Evolutionary conservation across 2,329 filamentous ascomycete genomes (phyloP).

Genomic region (Elsinoe necatrix): DNA sequence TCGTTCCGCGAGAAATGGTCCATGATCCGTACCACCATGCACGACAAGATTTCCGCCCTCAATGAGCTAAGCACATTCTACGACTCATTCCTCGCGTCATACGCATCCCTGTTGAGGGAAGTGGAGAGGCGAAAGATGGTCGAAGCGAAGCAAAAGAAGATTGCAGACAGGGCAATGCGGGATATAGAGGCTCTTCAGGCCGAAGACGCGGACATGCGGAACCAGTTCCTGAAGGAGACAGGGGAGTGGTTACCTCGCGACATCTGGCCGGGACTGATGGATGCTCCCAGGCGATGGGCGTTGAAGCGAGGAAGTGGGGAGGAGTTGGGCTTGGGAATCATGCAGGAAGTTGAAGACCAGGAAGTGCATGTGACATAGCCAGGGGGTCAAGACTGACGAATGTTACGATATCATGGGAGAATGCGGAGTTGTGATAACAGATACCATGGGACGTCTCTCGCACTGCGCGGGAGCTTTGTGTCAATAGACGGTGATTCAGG

Average conservation of each 20-base stretch:
- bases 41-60: slow-evolving; percentile 64
- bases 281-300: slow-evolving; percentile 27
- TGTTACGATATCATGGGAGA: slow-evolving; percentile 6
- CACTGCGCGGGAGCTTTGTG: background rate
- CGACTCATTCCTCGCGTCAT: slow-evolving; percentile 74
- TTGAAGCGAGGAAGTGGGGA: background rate
- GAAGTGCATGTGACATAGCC: background rate
- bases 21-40: slow-evolving; percentile 62
- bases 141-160: slow-evolving; percentile 63
- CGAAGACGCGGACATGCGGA: slow-evolving; percentile 61
- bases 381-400: background rate
- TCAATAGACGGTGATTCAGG: background rate
- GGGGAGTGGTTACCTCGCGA: slow-evolving; percentile 82
- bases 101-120: slow-evolving; percentile 77
- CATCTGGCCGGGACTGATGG: slow-evolving; percentile 68
- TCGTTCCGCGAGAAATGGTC: slow-evolving; percentile 61
- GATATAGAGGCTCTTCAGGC: slow-evolving; percentile 64
- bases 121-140: slow-evolving; percentile 64
- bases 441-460: background rate
- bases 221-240: slow-evolving; percentile 70
- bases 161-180: slow-evolving; percentile 69
- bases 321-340: slow-evolving; percentile 3
- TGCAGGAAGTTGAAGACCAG: background rate
- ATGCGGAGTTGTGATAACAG: background rate
- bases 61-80: slow-evolving; percentile 73